phyloP scores from a whole-genome alignment of 2,329 filamentous ascomycete species.

The Aureobasidium sp. region DNA sequence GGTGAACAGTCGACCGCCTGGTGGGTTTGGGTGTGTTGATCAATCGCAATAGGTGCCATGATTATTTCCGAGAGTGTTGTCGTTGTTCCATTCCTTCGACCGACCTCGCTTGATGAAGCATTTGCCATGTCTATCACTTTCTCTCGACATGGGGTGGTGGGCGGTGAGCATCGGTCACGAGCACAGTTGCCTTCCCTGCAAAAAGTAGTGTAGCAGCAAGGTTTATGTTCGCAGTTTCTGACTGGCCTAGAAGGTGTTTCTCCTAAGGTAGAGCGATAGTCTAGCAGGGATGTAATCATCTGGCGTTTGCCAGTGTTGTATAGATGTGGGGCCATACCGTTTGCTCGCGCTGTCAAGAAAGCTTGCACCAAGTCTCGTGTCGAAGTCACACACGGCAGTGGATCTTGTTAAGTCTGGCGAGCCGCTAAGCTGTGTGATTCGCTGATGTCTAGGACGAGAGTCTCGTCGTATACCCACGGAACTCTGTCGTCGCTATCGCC shows the following conservation, averaged over 20 bases:
- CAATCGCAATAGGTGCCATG: neutral
- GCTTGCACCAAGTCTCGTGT: neutral
- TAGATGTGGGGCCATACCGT: neutral
- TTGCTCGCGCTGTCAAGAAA: neutral
- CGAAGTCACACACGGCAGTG: neutral
- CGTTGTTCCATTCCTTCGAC: neutral
- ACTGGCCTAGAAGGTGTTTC: neutral
- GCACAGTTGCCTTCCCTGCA: neutral
- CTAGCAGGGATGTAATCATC: neutral
- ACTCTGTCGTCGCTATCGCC: neutral
- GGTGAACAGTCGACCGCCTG: neutral
- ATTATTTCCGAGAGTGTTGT: neutral
- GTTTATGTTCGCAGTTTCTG: neutral
- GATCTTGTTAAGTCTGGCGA: neutral
- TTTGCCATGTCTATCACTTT: neutral
- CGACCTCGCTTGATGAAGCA: neutral
- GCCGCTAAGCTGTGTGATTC: neutral
- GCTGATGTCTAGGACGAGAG: neutral
- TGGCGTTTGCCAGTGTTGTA: neutral
- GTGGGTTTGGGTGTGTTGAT: neutral
- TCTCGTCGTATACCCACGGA: neutral
- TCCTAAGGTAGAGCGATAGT: neutral
- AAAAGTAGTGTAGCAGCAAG: neutral
- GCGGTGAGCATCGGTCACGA: slow-evolving; percentile 1
- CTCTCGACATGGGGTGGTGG: neutral